phyloP scores from a whole-genome alignment of 306 rosid species.

The Vigna radiata region DNA sequence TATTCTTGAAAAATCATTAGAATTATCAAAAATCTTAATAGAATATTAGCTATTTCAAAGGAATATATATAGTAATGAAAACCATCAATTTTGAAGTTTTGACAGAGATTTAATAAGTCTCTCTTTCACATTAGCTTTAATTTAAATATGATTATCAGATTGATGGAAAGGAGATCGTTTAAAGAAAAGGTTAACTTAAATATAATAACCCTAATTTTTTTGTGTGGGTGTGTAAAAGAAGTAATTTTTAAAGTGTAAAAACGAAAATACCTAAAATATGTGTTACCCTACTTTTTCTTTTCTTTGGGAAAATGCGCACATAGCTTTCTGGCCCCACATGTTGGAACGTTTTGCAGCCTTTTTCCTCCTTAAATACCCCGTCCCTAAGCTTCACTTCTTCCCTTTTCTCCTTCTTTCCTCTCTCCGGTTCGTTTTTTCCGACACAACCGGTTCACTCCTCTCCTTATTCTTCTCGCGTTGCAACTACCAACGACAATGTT shows the following conservation, averaged over 20 bases:
- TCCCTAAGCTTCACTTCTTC: constrained; percentile 57
- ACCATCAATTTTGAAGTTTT: not conserved
- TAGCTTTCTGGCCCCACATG: constrained; percentile 55
- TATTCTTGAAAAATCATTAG: not conserved
- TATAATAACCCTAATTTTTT: too few species aligned
- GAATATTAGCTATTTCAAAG: not conserved
- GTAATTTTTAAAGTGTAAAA: not conserved
- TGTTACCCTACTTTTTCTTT: constrained; percentile 19
- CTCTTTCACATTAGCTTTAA: not conserved
- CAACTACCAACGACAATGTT: constrained; percentile 37
- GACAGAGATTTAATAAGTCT: not conserved
- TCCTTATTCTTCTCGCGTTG: not conserved
- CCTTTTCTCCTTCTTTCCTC: constrained; percentile 69
- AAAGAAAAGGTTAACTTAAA: not conserved
- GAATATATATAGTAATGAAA: not conserved
- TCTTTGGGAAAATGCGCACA: constrained; percentile 45
- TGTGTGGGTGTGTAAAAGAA: not conserved
- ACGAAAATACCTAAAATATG: not conserved
- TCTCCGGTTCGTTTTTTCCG: constrained; percentile 45
- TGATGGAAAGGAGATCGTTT: not conserved
- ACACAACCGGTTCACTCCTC: constrained; percentile 12
- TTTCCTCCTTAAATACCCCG: constrained; percentile 53
- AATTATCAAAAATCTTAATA: not conserved
- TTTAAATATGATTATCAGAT: not conserved
- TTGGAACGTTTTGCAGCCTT: not conserved